Base-by-base conservation (phyloP, 768 basidiomycete genomes). In the Boletales sp. region DNA sequence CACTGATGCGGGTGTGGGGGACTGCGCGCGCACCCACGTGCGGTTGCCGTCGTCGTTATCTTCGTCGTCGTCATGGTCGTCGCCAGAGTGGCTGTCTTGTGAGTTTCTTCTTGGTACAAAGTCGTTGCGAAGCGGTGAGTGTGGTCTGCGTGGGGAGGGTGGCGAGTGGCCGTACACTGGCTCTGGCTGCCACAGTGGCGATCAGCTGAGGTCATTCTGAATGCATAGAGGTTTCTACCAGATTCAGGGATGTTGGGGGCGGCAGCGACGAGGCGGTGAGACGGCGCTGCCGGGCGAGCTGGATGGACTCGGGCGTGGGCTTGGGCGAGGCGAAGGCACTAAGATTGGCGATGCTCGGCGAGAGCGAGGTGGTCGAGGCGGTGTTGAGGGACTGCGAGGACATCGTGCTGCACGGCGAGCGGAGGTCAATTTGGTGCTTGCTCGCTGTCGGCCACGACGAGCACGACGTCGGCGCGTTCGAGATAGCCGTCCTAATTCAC, bases 51-150 rank as follows among this genome's bases (percentile, higher is more conserved):
- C 52, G 18, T 69, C 62, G 39, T 60, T 59, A 35, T 72, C 65
- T 17, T 72, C 72, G 18, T 73, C 73, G 14, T 58, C 64, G 39
- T 71, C 69, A 13, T 70, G 69, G 37, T 74, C 76, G 35, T 77
- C 74, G 37, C 66, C 69, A 37, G 68, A 69, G 4, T 71, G 74
- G 41, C 78, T 71, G n/a, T 72, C 75, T 41, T 79, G 78, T 8
- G 82, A 80, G 54, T 81, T 76, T 54, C 63, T 53, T 57, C 60
- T 45, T 55, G 79, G 74, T 12, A 79, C 67, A 56, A 78, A 78
- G 29, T 76, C 77, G 55, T 87, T 84, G 12, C 88, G 76, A 8
- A 90, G 78, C 12, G 88, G 88, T 12, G 88, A 90, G 13, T 81
- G 82, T 8, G 87, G 82, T 32, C 86, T 73, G 51, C 62, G 63